Conservation (phyloP, 2,329 filamentous ascomycete species). For the Penicillium sp. region DNA sequence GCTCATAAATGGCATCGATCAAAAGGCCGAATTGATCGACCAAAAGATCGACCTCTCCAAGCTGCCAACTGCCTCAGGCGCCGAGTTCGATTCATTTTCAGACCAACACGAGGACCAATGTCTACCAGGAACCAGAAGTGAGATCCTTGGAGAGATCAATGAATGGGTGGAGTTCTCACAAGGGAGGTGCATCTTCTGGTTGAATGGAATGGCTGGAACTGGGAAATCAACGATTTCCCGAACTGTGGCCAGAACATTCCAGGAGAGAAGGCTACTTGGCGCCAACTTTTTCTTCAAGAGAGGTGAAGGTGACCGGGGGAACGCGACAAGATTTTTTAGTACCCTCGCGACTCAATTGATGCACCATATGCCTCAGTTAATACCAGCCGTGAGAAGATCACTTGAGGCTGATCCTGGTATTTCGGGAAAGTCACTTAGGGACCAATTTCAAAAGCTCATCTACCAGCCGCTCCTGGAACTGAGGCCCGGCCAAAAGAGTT, state of each 20-base stretch:
- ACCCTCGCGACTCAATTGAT: conserved; percentile 24
- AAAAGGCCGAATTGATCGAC: too few relatives aligned
- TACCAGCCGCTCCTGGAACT: not conserved
- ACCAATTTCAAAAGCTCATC: not conserved
- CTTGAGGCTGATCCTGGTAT: not conserved
- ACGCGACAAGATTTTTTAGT: conserved; percentile 24
- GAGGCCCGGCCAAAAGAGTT: not conserved
- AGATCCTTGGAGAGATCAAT: not conserved
- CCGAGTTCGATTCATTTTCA: not conserved
- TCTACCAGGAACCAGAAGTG: not conserved
- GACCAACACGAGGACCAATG: not conserved
- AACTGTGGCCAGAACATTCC: conserved; percentile 21
- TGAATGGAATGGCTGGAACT: conserved; percentile 35
- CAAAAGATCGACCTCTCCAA: not conserved
- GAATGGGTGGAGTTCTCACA: not conserved
- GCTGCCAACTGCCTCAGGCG: not conserved
- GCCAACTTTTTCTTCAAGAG: conserved; percentile 34
- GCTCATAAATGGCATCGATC: too few relatives aligned
- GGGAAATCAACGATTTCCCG: conserved; percentile 35
- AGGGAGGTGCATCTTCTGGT: conserved; percentile 27
- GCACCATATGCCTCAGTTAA: not conserved
- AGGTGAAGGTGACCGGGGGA: conserved; percentile 16
- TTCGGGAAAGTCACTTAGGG: not conserved
- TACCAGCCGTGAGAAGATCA: not conserved
- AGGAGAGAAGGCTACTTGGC: conserved; percentile 15